Base-by-base conservation (phyloP, 2,329 filamentous ascomycete genomes). In the Aspergillus phoenicis region DNA sequence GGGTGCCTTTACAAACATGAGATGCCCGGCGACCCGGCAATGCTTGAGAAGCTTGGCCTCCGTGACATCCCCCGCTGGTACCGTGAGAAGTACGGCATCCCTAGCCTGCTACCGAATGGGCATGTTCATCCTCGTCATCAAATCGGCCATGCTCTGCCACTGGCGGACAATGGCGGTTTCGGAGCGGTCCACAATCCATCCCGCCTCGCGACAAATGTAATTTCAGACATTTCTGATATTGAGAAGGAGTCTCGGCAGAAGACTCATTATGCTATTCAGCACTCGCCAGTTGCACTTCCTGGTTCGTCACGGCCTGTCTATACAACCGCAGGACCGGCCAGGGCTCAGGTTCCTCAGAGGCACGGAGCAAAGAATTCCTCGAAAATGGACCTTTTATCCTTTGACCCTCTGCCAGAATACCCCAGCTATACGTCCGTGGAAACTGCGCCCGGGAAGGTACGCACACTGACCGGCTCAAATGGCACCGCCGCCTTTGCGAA, bases 1-100 rank as follows among this genome's bases (percentile, higher is more conserved):
- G 77, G 93, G 0, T 97, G 93, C 79, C 87, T 89, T 66, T 97
- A 88, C 81, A 94, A 93, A 78, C 93, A 97, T 74, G 91, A 95
- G 73, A 96, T 97, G 90, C 93, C 93, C 0, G 76, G 80, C 26
- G 87, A 93, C 65, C 81, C 82, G 54, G 79, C 81, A 0, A 90
- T 87, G 1, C 85, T 96, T 67, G 79, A 85, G 47, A 81, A 83
- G 6, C 82, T 96, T 2, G 93, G 93, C 0, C 84, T 96, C 54
- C 76, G 77, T 2, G 77, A 80, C 45, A 75, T 83, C 15, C 86
- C 86, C 8, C 73, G 75, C 7, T 88, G 86, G 86, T 87, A 81
- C 70, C 78, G 80, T 57, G 82, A 87, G 57, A 81, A 82, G 66
- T 68, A 73, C 60, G 62, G 64, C 6, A 59, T 77, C 1, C 57